A percentile compares a stretch with the other conserved stretches of the same genome.
Evolutionary conservation across 2,329 filamentous ascomycete species (phyloP).

Genomic region (Pseudocercospora ulei): DNA sequence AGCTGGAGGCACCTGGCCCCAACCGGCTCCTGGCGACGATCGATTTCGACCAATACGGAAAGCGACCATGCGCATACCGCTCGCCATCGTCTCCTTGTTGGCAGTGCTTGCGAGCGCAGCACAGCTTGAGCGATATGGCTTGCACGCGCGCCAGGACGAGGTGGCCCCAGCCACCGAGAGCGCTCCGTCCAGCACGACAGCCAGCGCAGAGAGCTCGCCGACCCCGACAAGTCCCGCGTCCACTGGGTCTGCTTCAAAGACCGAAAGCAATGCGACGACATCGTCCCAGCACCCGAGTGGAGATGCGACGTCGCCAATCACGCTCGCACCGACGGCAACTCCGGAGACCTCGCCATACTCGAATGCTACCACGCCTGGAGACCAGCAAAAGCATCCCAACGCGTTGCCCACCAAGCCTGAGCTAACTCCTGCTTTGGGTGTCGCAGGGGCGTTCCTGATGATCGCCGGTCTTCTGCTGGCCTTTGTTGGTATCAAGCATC

Average conservation of each 20-base stretch:
- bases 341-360: slow-evolving; percentile 4
- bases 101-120: slow-evolving; percentile 12
- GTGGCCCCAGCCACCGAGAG: slow-evolving; percentile 8
- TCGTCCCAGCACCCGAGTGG: slow-evolving; percentile 1
- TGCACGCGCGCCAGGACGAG: slow-evolving; percentile 11
- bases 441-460: slow-evolving; percentile 69
- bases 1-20: slow-evolving; percentile 5
- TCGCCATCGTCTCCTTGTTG: slow-evolving; percentile 4
- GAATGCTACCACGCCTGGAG: slow-evolving; percentile 10
- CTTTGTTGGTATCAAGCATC: slow-evolving; percentile 73
- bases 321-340: slow-evolving; percentile 12
- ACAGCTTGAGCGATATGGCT: slow-evolving; percentile 4
- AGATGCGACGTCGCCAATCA: slow-evolving; percentile 16
- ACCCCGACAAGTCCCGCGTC: slow-evolving; percentile 5
- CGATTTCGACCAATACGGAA: neutral
- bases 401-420: slow-evolving; percentile 59
- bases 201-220: slow-evolving; percentile 5
- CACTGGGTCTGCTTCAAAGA: slow-evolving; percentile 7
- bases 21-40: slow-evolving; percentile 2
- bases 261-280: slow-evolving; percentile 6
- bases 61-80: slow-evolving; percentile 11
- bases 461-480: slow-evolving; percentile 60
- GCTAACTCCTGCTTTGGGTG: slow-evolving; percentile 70
- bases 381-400: slow-evolving; percentile 5
- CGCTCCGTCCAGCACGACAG: slow-evolving; percentile 4